phyloP scores from a whole-genome alignment of 352 stramenopile species.

The Paralagenidium karlingii region DNA sequence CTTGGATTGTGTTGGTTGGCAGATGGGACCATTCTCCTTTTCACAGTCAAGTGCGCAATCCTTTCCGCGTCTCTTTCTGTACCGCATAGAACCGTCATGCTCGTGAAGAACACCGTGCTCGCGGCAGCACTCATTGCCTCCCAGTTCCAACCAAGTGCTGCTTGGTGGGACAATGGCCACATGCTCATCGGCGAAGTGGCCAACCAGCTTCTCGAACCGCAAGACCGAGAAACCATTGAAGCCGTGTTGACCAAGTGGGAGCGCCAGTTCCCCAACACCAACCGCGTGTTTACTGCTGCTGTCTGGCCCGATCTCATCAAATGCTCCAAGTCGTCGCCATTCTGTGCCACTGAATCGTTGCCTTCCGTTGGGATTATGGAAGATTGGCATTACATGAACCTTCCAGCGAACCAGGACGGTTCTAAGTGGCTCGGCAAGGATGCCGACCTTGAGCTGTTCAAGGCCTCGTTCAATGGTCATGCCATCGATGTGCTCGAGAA shows the following conservation, averaged over 20 bases:
- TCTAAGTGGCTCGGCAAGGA: conserved; percentile 20
- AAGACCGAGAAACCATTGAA: conserved; percentile 33
- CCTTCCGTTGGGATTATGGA: conserved; percentile 37
- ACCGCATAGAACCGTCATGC: no score
- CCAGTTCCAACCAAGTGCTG: no score
- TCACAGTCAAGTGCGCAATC: no score
- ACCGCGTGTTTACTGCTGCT: conserved; percentile 21
- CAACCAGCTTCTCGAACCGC: conserved; percentile 26
- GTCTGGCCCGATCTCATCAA: conserved; percentile 54
- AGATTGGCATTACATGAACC: conserved; percentile 59
- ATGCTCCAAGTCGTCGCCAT: conserved; percentile 21
- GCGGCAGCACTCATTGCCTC: no score
- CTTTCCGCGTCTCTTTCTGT: no score
- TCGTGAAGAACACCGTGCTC: no score
- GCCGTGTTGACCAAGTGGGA: conserved; percentile 27
- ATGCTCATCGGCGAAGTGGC: conserved; percentile 43
- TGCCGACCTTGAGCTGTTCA: conserved; percentile 28
- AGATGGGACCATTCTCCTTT: no score
- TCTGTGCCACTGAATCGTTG: neutral
- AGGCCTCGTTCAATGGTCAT: conserved; percentile 32
- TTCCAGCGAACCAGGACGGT: conserved; percentile 40
- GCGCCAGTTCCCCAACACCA: conserved; percentile 44
- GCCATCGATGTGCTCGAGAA: conserved; percentile 27
- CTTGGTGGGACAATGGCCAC: conserved; percentile 57
- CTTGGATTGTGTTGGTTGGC: no score